phyloP scores from a whole-genome alignment of 2,329 filamentous ascomycete species.

The Talaromyces sp. region DNA sequence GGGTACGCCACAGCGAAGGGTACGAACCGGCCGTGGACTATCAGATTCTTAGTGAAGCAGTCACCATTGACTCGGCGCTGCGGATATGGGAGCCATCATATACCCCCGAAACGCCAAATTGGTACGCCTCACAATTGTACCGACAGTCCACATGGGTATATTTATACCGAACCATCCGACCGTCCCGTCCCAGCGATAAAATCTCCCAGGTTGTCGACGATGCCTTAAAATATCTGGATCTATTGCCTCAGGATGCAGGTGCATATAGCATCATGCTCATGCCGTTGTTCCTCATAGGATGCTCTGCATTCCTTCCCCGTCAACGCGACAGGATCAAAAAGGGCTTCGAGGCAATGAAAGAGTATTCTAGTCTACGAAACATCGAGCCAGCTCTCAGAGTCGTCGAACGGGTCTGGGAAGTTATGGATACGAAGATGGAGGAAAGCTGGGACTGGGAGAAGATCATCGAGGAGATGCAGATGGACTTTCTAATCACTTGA shows the following conservation, averaged over 20 bases:
- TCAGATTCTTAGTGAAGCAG: slow-evolving; percentile 66
- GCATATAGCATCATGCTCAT: slow-evolving; percentile 60
- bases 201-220: slow-evolving; percentile 58
- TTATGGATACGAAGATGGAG: slow-evolving; percentile 57
- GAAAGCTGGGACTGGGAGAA: slow-evolving; percentile 64
- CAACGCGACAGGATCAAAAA: slow-evolving; percentile 56
- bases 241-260: slow-evolving; percentile 53
- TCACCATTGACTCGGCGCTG: slow-evolving; percentile 71
- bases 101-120: slow-evolving; percentile 51
- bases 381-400: slow-evolving; percentile 56
- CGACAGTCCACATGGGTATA: slow-evolving; percentile 63
- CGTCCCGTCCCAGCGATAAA: slow-evolving; percentile 53
- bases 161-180: slow-evolving; percentile 59
- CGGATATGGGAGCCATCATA: slow-evolving; percentile 68
- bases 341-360: slow-evolving; percentile 54
- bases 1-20: slow-evolving; percentile 60
- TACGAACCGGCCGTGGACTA: slow-evolving; percentile 71
- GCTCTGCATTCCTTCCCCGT: slow-evolving; percentile 54
- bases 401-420: slow-evolving; percentile 56
- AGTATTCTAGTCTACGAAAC: slow-evolving; percentile 57
- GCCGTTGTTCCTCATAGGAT: slow-evolving; percentile 60
- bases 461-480: slow-evolving; percentile 56
- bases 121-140: slow-evolving; percentile 57
- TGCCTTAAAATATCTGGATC: slow-evolving; percentile 55
- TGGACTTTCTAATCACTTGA: slow-evolving; percentile 61